Evolutionary conservation across 306 rosid species (phyloP).

Genomic region (Quercus ilex): DNA sequence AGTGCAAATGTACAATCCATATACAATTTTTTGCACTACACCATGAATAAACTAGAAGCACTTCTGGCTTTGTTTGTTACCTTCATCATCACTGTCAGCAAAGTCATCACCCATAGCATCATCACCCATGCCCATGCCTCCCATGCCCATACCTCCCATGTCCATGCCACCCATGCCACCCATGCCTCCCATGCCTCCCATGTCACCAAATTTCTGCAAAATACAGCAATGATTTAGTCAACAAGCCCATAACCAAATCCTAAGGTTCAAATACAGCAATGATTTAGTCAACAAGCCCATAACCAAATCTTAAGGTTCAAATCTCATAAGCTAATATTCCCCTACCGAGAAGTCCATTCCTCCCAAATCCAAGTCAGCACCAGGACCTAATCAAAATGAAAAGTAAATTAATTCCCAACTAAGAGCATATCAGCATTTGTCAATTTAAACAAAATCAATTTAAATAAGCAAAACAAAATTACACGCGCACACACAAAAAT

Average conservation of each 20-base stretch:
- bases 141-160: slow-evolving; percentile 30
- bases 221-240: slow-evolving; percentile 6
- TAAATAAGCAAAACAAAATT: neutral
- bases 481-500: too few relatives aligned
- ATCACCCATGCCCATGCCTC: slow-evolving; percentile 11
- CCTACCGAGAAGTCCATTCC: slow-evolving; percentile 99
- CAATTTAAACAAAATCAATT: neutral
- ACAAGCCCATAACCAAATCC: neutral
- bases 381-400: slow-evolving; percentile 27
- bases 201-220: too few relatives aligned
- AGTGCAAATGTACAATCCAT: neutral
- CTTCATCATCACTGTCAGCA: slow-evolving; percentile 76
- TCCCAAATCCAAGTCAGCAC: slow-evolving; percentile 66
- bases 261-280: neutral
- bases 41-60: slow-evolving; percentile 11
- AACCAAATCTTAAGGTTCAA: neutral
- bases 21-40: neutral
- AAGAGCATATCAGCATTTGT: neutral
- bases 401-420: neutral
- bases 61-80: slow-evolving; percentile 20
- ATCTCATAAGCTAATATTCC: neutral
- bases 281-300: slow-evolving; percentile 9
- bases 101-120: slow-evolving; percentile 59
- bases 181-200: slow-evolving; percentile 19
- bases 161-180: slow-evolving; percentile 23